A percentile compares a stretch with the other conserved stretches of the same genome.
Conservation (phyloP, 179 eudicot genomes). For the Pouteria campechiana region DNA sequence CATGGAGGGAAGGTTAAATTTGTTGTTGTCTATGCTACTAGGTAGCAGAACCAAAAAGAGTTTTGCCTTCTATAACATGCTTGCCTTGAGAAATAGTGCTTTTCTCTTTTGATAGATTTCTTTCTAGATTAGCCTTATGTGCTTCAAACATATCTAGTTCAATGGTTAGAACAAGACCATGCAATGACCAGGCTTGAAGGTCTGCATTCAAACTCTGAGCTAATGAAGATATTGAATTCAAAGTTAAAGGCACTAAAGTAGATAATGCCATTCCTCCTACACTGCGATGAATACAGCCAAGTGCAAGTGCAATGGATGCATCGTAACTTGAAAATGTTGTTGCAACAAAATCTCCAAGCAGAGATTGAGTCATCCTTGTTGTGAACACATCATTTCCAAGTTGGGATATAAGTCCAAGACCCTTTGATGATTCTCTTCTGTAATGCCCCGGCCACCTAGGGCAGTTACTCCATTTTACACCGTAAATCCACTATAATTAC, state of each 20-base stretch:
- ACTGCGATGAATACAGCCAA: conserved; percentile 97
- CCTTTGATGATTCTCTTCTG: conserved; percentile 96
- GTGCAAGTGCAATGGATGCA: conserved; percentile 82
- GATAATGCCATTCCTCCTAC: conserved; percentile 99
- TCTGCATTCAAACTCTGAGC: conserved; percentile 70
- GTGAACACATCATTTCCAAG: conserved; percentile 82
- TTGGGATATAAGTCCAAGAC: conserved; percentile 89
- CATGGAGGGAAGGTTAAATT: no score
- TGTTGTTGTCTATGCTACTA: no score
- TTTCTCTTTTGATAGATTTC: no score
- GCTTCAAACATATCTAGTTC: no score
- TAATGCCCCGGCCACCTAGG: no score
- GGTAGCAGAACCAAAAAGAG: no score
- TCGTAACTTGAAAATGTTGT: conserved; percentile 51
- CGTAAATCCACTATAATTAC: no score
- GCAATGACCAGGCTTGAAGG: conserved; percentile 86
- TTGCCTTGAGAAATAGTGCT: no score
- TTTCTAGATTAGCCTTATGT: no score
- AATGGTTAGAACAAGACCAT: conserved; percentile 89
- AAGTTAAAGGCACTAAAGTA: conserved; percentile 88
- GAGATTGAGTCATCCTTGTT: conserved; percentile 72
- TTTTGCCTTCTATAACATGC: no score
- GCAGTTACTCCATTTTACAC: no score
- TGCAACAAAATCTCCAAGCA: conserved; percentile 61
- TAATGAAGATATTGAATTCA: conserved; percentile 61